Percentiles rank a stretch among this genome's conserved stretches.
Evolutionary conservation across 441 rosid genomes (phyloP).

Genomic region (Gossypium davidsonii): DNA sequence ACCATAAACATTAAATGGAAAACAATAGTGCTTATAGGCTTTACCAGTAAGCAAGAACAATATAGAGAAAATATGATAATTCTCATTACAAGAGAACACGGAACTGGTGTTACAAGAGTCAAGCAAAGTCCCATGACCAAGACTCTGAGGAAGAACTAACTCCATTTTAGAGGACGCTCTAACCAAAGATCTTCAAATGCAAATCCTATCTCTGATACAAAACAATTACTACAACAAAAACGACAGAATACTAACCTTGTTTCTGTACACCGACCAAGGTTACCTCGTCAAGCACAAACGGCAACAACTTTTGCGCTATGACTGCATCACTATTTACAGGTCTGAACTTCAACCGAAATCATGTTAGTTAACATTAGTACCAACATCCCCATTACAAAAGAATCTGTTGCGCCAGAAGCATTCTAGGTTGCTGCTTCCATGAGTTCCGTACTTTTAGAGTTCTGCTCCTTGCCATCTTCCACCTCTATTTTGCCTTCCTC

Average conservation of each 20-base stretch:
- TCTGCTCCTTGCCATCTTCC: constrained; percentile 31
- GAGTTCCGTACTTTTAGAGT: constrained; percentile 30
- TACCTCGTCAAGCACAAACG: constrained; percentile 30
- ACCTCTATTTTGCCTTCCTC: constrained; percentile 32
- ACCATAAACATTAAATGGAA: background rate
- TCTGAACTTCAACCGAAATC: constrained; percentile 12
- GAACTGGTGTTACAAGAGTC: constrained; percentile 15
- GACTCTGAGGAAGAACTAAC: constrained; percentile 1
- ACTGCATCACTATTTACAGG: constrained; percentile 44
- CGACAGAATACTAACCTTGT: constrained; percentile 28
- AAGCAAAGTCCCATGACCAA: constrained; percentile 15
- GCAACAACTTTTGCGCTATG: constrained; percentile 20
- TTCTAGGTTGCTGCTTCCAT: constrained; percentile 42
- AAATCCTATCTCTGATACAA: constrained; percentile 20
- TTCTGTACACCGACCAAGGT: constrained; percentile 37
- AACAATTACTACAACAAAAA: constrained; percentile 20
- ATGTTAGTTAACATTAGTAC: constrained; percentile 15
- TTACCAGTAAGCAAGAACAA: background rate
- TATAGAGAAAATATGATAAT: background rate
- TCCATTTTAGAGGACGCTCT: constrained; percentile 12
- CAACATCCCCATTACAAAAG: constrained; percentile 23
- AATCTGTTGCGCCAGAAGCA: constrained; percentile 14
- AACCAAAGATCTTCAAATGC: constrained; percentile 13
- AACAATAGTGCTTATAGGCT: background rate
- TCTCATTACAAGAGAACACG: constrained; percentile 13